Evolutionary conservation across 2,329 filamentous ascomycete genomes (phyloP).

Genomic region (Neonectria hederae): DNA sequence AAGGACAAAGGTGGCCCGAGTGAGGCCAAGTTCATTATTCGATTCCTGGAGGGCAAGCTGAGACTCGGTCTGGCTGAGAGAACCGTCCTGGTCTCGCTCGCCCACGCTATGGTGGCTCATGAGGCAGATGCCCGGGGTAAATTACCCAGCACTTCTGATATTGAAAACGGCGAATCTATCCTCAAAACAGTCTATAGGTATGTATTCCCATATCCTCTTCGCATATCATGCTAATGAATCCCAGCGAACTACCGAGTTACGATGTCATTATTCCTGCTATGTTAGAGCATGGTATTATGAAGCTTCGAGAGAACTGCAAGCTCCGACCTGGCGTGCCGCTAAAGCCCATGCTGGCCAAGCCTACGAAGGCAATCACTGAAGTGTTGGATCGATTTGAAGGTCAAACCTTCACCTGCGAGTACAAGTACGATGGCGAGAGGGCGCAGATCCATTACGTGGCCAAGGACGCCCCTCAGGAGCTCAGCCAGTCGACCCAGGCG

Average conservation of each 20-base stretch:
- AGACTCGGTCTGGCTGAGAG: conserved; percentile 90
- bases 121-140: conserved; percentile 78
- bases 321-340: conserved; percentile 92
- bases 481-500: conserved; percentile 67
- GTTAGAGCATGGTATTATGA: conserved; percentile 84
- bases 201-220: conserved; percentile 32
- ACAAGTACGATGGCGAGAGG: conserved; percentile 97
- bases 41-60: conserved; percentile 94
- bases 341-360: conserved; percentile 98
- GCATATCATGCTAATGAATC: conserved; percentile 44
- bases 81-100: conserved; percentile 88
- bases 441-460: conserved; percentile 99
- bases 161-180: conserved; percentile 84
- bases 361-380: conserved; percentile 97
- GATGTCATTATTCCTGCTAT: conserved; percentile 93
- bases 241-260: conserved; percentile 93
- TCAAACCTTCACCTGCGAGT: conserved; percentile 97
- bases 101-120: conserved; percentile 87
- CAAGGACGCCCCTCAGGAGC: conserved; percentile 76
- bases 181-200: conserved; percentile 92
- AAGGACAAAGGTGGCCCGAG: conserved; percentile 94
- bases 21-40: conserved; percentile 92
- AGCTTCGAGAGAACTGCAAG: conserved; percentile 85
- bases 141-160: conserved; percentile 75
- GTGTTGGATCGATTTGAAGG: conserved; percentile 96